Conservation (phyloP, 192 early-diverging fungal genomes). For the Rhizophagus sp. region DNA sequence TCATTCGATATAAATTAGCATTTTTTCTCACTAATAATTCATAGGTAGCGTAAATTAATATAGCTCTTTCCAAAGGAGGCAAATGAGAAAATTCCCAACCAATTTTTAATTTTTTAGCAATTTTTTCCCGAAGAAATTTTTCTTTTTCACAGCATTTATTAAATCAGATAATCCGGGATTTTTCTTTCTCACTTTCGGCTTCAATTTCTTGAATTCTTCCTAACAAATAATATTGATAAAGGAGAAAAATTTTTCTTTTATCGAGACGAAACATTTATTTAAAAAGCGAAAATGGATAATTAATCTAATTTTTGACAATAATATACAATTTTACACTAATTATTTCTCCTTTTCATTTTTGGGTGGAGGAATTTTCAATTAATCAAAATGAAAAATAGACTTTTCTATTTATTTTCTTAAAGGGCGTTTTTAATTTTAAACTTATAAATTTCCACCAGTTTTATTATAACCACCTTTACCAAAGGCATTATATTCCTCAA, state of each 20-base stretch:
- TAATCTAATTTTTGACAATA: too few relatives aligned
- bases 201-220: not conserved
- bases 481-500: constrained; percentile 16
- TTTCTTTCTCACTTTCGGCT: not conserved
- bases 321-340: too few relatives aligned
- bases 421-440: constrained; percentile 25
- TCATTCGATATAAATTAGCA: not conserved
- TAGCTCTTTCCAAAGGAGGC: not conserved
- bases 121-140: not conserved
- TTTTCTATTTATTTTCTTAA: too few relatives aligned
- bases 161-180: not conserved
- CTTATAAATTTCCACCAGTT: constrained; percentile 17
- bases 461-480: constrained; percentile 7
- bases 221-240: constrained; percentile 11
- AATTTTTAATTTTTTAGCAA: constrained; percentile 10
- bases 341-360: too few relatives aligned
- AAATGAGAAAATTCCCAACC: constrained; percentile 1
- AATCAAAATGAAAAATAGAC: too few relatives aligned
- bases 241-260: constrained; percentile 19
- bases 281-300: too few relatives aligned
- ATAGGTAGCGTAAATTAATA: constrained; percentile 17
- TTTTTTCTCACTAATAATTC: not conserved
- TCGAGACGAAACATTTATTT: constrained; percentile 5
- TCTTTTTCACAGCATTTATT: not conserved
- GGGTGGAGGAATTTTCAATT: too few relatives aligned